Percentiles rank a stretch among this genome's conserved stretches.
phyloP scores from a whole-genome alignment of 2,329 filamentous ascomycete species.

The Colletotrichum eleusines region DNA sequence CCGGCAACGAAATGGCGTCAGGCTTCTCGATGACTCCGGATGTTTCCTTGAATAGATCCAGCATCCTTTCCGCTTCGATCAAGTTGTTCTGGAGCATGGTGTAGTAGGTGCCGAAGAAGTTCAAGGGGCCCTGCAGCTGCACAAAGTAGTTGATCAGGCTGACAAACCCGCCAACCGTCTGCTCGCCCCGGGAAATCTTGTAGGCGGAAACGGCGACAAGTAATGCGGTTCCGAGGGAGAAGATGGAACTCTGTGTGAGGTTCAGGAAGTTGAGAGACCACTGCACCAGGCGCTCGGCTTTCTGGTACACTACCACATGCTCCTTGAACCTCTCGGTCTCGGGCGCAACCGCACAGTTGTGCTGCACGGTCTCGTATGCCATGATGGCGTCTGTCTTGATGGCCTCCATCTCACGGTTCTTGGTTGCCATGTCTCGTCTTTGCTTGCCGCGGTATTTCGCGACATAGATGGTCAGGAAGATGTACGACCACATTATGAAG shows the following conservation, averaged over 20 bases:
- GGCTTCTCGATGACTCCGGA: slow-evolving; percentile 58
- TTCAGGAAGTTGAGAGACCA: slow-evolving; percentile 70
- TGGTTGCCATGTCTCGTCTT: slow-evolving; percentile 58
- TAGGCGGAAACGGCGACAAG: slow-evolving; percentile 72
- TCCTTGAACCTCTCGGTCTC: slow-evolving; percentile 69
- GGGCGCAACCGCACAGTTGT: slow-evolving; percentile 71
- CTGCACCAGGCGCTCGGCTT: slow-evolving; percentile 67
- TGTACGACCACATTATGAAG: slow-evolving; percentile 62
- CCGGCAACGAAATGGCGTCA: slow-evolving; percentile 50
- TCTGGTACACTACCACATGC: slow-evolving; percentile 68
- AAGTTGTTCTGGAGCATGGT: slow-evolving; percentile 60
- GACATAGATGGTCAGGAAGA: slow-evolving; percentile 64
- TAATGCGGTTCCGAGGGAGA: slow-evolving; percentile 70
- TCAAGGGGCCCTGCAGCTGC: slow-evolving; percentile 71
- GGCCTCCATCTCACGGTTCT: slow-evolving; percentile 60
- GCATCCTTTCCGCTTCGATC: slow-evolving; percentile 60
- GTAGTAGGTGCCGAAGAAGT: slow-evolving; percentile 68
- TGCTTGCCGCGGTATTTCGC: slow-evolving; percentile 59
- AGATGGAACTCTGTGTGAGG: slow-evolving; percentile 72
- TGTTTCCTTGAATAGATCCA: slow-evolving; percentile 60
- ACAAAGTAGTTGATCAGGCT: slow-evolving; percentile 69
- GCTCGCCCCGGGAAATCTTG: slow-evolving; percentile 67
- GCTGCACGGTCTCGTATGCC: slow-evolving; percentile 70
- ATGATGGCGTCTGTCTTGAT: slow-evolving; percentile 59
- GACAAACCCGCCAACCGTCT: slow-evolving; percentile 68